Conservation (phyloP, 192 early-diverging fungal genomes). For the Umbelopsis sp. region DNA sequence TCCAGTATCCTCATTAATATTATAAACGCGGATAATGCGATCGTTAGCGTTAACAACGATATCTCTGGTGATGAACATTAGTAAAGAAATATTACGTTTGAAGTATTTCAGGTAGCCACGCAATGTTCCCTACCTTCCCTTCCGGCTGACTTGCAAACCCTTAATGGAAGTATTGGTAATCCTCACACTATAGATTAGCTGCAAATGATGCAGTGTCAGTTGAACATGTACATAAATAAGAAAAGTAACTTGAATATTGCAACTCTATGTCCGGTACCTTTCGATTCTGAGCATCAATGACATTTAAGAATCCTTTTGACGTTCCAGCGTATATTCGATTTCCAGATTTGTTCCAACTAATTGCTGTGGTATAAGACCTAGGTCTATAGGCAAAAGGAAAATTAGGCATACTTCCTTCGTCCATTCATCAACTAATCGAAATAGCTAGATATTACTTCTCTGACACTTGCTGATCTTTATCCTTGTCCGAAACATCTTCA, state of each 20-base stretch:
- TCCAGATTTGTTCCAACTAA: constrained; percentile 44
- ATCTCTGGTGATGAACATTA: constrained; percentile 56
- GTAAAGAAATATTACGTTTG: constrained; percentile 18
- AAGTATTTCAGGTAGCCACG: not conserved
- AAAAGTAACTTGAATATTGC: not conserved
- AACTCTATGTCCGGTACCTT: constrained; percentile 44
- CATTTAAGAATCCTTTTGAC: constrained; percentile 63
- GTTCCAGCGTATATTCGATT: constrained; percentile 66
- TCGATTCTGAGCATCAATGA: constrained; percentile 55
- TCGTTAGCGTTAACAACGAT: constrained; percentile 82
- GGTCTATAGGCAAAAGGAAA: not conserved
- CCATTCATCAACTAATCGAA: not conserved
- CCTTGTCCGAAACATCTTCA: constrained; percentile 8
- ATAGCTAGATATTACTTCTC: not conserved
- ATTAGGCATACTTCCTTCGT: not conserved
- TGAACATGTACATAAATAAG: not conserved
- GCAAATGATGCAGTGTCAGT: not conserved
- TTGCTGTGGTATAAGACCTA: constrained; percentile 24
- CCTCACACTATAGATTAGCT: constrained; percentile 39
- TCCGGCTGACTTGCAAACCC: constrained; percentile 62
- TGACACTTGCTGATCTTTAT: not conserved
- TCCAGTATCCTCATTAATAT: constrained; percentile 41
- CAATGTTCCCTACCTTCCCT: constrained; percentile 57
- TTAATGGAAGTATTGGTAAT: constrained; percentile 55
- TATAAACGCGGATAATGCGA: constrained; percentile 75